Percentiles rank a stretch among this genome's conserved stretches.
Evolutionary conservation across 192 early-diverging fungal species (phyloP).

Genomic region (Backusella australiensis): DNA sequence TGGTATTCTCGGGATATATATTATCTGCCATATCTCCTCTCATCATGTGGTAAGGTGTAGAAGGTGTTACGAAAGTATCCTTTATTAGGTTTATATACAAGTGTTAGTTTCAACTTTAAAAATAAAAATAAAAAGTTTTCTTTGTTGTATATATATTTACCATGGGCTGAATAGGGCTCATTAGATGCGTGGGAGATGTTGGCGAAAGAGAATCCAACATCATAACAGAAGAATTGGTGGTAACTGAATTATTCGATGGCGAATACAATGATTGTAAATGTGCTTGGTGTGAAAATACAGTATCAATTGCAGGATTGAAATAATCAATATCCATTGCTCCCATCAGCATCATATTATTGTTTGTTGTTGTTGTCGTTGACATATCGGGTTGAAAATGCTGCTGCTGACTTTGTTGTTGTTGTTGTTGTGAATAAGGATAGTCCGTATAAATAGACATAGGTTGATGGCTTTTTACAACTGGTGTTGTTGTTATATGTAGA

Average conservation of each 20-base stretch:
- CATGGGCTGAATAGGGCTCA: slow-evolving; percentile 16
- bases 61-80: slow-evolving; percentile 9
- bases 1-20: background rate
- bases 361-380: slow-evolving; percentile 6
- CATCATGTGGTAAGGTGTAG: slow-evolving; percentile 4
- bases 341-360: background rate
- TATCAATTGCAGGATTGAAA: slow-evolving; percentile 4
- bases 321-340: slow-evolving; percentile 12
- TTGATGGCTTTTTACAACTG: slow-evolving; percentile 12
- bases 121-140: background rate
- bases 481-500: background rate
- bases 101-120: background rate
- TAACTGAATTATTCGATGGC: slow-evolving; percentile 11
- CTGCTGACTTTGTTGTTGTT: background rate
- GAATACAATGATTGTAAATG: slow-evolving; percentile 2
- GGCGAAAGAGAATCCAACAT: slow-evolving; percentile 1
- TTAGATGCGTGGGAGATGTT: background rate
- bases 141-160: background rate
- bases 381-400: background rate
- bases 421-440: slow-evolving; percentile 3
- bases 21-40: slow-evolving; percentile 6
- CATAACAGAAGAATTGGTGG: slow-evolving; percentile 9
- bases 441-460: background rate
- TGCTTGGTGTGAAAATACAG: background rate
- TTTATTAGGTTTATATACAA: slow-evolving; percentile 4